Evolutionary conservation across 2,329 filamentous ascomycete species (phyloP), one percentile per base, ranked within the genome.

Genomic region (Pseudogymnoascus sp.): DNA sequence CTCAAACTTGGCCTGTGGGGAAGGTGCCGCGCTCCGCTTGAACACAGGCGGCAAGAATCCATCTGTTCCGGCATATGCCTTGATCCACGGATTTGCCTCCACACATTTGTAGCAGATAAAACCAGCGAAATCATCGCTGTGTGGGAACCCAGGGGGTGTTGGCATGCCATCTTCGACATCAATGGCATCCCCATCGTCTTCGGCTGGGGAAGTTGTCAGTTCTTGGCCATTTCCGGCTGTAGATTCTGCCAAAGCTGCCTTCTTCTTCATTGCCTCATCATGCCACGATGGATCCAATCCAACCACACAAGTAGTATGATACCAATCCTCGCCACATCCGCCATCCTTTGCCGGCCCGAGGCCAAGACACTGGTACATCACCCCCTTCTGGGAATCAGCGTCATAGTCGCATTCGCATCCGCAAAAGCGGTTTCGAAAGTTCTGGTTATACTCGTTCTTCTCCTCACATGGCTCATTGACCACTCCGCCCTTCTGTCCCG

Each of bases 261-360:
- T 74, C 67, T 74, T 72, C 75, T 75, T 78, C 59, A 62, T 73
- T 70, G 66, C 70, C 53, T 74, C 81, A 71, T 88, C 86, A 67
- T 81, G 86, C 86, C 89, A 93, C 64, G 86, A 83, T 10, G 91
- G 84, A 0, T 88, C 86, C 68, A 96, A 78, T 5, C 93, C 93
- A 59, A 96, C 85, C 6, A 98, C 78, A 72, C 93, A 98, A 66
- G 95, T 92, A 0, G 93, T 91, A 77, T 98, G 93, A 82, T 91
- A 98, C 93, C 93, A 98, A 72, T 98, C 93, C 77, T 98, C 93
- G 11, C 93, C 93, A 75, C 93, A 98, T 4, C 93, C 93, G 14
- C 93, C 93, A 1, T 88, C 87, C 68, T 93, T 89, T 11, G 84
- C 81, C 0, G 86, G 89, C 0, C 91, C 92, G 0, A 98, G 79